Percentiles rank a stretch among this genome's conserved stretches.
Evolutionary conservation across 768 basidiomycete genomes (phyloP).

Genomic region (Pulveroboletus frians): DNA sequence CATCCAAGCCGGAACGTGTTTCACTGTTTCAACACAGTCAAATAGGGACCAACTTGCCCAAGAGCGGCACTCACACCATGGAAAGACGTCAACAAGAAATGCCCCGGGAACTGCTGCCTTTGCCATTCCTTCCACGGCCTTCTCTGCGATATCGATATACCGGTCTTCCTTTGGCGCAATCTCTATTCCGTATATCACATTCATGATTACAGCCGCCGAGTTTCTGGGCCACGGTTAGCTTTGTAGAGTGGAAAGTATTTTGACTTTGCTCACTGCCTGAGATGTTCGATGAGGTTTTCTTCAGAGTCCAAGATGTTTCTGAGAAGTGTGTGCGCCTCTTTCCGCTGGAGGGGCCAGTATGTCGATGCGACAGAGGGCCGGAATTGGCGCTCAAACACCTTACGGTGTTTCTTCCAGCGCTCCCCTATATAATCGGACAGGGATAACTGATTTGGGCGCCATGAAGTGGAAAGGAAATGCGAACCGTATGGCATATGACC

Average conservation of each 20-base stretch:
- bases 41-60: neutral
- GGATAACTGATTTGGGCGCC: neutral
- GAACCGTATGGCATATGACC: slow-evolving; percentile 50
- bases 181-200: slow-evolving; percentile 46
- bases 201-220: slow-evolving; percentile 50
- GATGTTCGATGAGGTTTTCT: slow-evolving; percentile 42
- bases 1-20: slow-evolving; percentile 48
- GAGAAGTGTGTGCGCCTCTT: slow-evolving; percentile 42
- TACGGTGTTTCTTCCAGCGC: slow-evolving; percentile 48
- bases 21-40: slow-evolving; percentile 33
- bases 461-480: slow-evolving; percentile 2
- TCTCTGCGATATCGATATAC: slow-evolving; percentile 50
- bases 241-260: neutral
- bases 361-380: slow-evolving; percentile 37
- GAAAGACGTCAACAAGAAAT: slow-evolving; percentile 48
- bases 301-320: slow-evolving; percentile 40
- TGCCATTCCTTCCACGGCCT: slow-evolving; percentile 46
- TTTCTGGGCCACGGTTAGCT: slow-evolving; percentile 31
- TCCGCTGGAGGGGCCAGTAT: slow-evolving; percentile 43
- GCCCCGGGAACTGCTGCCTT: slow-evolving; percentile 48
- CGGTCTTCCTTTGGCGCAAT: slow-evolving; percentile 39
- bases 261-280: slow-evolving; percentile 40
- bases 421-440: slow-evolving; percentile 34
- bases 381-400: slow-evolving; percentile 50
- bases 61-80: slow-evolving; percentile 30